Base-by-base conservation (phyloP, 2,329 filamentous ascomycete species). In the Paradendryphiella salina region DNA sequence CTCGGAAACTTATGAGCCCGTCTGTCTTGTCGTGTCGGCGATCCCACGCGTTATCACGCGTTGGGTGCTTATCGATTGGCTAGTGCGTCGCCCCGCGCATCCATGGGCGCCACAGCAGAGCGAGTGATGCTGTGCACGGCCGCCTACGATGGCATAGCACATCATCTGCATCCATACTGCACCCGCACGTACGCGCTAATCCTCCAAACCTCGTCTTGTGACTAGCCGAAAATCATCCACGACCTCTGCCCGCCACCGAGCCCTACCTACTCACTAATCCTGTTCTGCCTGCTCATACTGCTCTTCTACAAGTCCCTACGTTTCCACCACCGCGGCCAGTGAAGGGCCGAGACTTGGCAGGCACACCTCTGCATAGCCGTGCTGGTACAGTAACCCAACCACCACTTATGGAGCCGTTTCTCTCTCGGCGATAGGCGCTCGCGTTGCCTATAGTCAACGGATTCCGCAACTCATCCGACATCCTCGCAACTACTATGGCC, bases 401-500 rank as follows among this genome's bases (percentile, higher is more conserved):
- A 39, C 51, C 50, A 62, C 62, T 41, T 62, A 71, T 71, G 70
- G 68, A 66, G 57, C 53, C 41, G 34, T 56, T 54, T 41, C 52
- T 52, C 20, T 37, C 52, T 21, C 61, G 52, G 38, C 64, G 59
- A 65, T 71, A 71, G 67, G 63, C 62, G 61, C 54, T 56, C 44
- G 52, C 57, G 50, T 59, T 55, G 59, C 65, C 60, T 56, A 50
- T 58, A 53, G 46, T 45, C 53, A 54, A 36, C 49, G 29, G 31
- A 36, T 38, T 40, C 23, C 20, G 40, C 45, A 43, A 33, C 45
- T 50, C 18, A 52, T 52, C 41, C 54, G 49, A 54, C 50, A 51
- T 28, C 49, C 26, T 32, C 45, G 31, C 54, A 48, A 54, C 33
- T 47, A 69, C 62, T 73, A 91, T 92, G 88, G 85, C 86, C 46